Evolutionary conservation across 164 flowering plant genomes (phyloP).

Genomic region (Santalum album): DNA sequence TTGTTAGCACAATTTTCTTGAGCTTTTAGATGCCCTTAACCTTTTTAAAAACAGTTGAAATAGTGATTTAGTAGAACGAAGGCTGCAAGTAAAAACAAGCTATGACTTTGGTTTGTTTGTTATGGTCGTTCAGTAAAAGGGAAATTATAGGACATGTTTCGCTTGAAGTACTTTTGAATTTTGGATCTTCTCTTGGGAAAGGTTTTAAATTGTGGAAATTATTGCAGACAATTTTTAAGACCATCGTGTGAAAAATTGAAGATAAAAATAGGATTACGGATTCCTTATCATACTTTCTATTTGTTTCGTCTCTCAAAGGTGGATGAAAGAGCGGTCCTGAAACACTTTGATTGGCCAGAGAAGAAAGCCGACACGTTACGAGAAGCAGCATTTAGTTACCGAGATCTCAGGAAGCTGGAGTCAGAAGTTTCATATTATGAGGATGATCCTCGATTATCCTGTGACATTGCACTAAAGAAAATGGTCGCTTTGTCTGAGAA

Average conservation of each 20-base stretch:
- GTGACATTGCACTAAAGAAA: constrained; percentile 74
- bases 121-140: no score
- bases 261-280: not conserved
- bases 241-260: no score
- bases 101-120: no score
- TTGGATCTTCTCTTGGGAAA: no score
- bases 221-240: not conserved
- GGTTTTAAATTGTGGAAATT: no score
- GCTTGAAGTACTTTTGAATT: no score
- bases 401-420: constrained; percentile 81
- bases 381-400: constrained; percentile 89
- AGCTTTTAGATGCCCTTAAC: no score
- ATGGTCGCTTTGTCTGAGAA: constrained; percentile 79
- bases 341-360: constrained; percentile 98
- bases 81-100: no score
- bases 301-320: constrained; percentile 34
- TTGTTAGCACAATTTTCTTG: not conserved
- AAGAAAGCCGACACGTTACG: constrained; percentile 84
- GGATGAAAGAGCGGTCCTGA: constrained; percentile 93
- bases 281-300: not conserved
- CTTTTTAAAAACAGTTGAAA: no score
- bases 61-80: no score
- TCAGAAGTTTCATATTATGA: constrained; percentile 50
- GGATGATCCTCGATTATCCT: constrained; percentile 62
- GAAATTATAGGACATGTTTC: no score